Base-by-base conservation (phyloP, 2,329 filamentous ascomycete species). In the Arthrobotrys sinensis region DNA sequence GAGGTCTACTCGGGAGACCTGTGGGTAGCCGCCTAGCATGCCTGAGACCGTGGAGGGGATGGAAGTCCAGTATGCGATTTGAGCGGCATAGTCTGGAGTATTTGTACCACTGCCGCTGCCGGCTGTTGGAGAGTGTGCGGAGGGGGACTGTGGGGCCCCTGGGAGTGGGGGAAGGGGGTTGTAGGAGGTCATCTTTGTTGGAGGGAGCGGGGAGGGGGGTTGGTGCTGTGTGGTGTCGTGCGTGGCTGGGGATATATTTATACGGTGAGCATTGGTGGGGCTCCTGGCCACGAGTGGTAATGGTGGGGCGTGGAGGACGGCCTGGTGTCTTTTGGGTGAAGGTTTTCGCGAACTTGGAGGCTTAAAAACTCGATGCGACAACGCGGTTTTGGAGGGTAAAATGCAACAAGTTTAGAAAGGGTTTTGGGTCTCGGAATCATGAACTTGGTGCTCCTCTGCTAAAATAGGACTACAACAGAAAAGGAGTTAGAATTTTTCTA, bases 21-120 rank as follows among this genome's bases (percentile, higher is more conserved):
- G 87, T 0, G 89, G 89, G 86, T 84, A 94, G 73, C 88, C 92
- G 79, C 93, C 94, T 0, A 97, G 90, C 91, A 96, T 94, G 82
- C 93, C 93, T 81, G 91, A 88, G 80, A 89, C 87, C 77, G 88
- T 87, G 10, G 88, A 85, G 43, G 86, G 84, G 72, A 88, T 86
- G 43, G 82, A 82, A 78, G 86, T 85, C 88, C 88, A 90, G 84
- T 90, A 88, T 5, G 62, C 68, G 14, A 79, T 52, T 52, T 72
- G 64, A 34, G 65, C 64, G 46, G 52, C 66, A 81, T 79, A 79
- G 45, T 79, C 63, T 4, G 50, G 76, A 1, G 66, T 55, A 10
- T 60, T 43, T n/a, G 55, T 24, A 8, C 55, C 21, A 19, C 55
- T 16, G 55, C 11, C 16, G 63, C 34, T 34, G 24, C 24, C 40